Percentiles rank a stretch among this genome's conserved stretches.
These are phyloP conservation scores for Huntiella savannae DNA, from an alignment of 2,329 filamentous ascomycete genomes.

Conservation along the genomic window DNA sequence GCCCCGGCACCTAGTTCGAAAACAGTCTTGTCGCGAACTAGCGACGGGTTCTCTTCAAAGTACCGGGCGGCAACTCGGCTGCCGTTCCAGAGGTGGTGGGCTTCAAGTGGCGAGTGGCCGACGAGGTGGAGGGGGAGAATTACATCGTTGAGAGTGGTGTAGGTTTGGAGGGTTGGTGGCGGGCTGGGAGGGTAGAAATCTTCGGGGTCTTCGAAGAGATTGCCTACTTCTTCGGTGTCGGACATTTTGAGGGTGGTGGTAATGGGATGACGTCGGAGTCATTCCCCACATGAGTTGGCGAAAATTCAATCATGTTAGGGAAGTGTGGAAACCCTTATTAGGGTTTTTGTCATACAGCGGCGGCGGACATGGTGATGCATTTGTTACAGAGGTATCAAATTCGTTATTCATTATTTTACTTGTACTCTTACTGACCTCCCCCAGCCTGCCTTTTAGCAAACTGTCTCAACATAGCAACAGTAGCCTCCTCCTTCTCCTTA, in stretches of 20 bases:
- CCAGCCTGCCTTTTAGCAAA: conserved; percentile 45
- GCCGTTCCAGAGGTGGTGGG: conserved; percentile 83
- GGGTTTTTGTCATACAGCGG: too few species aligned
- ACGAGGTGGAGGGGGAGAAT: conserved; percentile 58
- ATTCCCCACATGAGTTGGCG: too few species aligned
- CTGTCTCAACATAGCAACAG: conserved; percentile 61
- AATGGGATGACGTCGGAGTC: not conserved
- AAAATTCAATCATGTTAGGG: too few species aligned
- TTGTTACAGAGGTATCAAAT: not conserved
- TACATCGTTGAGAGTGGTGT: conserved; percentile 48
- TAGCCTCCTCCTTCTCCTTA: conserved; percentile 61
- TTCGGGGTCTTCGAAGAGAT: conserved; percentile 62
- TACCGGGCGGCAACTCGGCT: conserved; percentile 59
- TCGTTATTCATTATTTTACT: not conserved
- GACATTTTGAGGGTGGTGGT: conserved; percentile 15
- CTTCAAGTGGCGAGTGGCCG: conserved; percentile 75
- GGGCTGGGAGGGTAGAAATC: conserved; percentile 66
- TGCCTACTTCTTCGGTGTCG: conserved; percentile 21
- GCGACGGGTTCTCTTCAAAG: conserved; percentile 48
- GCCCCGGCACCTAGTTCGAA: conserved; percentile 81
- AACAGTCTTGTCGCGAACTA: conserved; percentile 50
- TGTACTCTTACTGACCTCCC: conserved; percentile 22
- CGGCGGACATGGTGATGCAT: not conserved
- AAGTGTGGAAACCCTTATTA: too few species aligned
- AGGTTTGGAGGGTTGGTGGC: conserved; percentile 51